These are phyloP conservation scores for Puccinia hordei DNA, from an alignment of 1,284 basidiomycete species.

Conservation along the genomic window DNA sequence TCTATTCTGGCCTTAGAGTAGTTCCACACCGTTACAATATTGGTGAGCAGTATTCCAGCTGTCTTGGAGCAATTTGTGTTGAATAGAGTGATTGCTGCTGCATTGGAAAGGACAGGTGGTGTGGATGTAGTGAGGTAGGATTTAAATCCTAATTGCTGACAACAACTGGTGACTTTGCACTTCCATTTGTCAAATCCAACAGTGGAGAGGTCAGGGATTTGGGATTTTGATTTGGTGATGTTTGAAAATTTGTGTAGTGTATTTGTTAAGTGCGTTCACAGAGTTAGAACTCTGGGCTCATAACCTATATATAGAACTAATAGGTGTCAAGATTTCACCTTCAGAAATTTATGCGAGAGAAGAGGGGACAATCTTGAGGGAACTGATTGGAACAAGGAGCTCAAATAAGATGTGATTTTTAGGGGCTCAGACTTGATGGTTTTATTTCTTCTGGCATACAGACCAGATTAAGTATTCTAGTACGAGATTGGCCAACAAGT, in stretches of 20 bases:
- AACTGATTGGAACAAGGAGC: no score
- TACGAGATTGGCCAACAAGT: no score
- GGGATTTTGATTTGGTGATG: background rate
- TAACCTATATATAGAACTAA: constrained; percentile 14
- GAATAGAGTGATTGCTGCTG: background rate
- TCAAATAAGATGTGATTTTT: no score
- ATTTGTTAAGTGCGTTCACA: background rate
- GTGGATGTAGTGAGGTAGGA: background rate
- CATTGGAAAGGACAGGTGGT: background rate
- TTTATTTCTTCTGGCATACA: no score
- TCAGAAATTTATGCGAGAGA: no score
- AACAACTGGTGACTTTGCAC: background rate
- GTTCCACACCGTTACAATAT: no score
- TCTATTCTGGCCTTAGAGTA: no score
- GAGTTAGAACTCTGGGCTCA: constrained; percentile 15
- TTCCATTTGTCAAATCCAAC: background rate
- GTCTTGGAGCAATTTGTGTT: background rate
- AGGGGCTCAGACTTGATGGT: no score
- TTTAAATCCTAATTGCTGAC: background rate
- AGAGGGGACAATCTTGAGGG: no score
- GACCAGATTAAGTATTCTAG: no score
- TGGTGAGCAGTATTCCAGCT: background rate
- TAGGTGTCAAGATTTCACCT: no score
- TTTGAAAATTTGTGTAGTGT: background rate
- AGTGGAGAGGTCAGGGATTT: background rate